Conservation (phyloP, 306 rosid genomes). For the Alnus glutinosa region DNA sequence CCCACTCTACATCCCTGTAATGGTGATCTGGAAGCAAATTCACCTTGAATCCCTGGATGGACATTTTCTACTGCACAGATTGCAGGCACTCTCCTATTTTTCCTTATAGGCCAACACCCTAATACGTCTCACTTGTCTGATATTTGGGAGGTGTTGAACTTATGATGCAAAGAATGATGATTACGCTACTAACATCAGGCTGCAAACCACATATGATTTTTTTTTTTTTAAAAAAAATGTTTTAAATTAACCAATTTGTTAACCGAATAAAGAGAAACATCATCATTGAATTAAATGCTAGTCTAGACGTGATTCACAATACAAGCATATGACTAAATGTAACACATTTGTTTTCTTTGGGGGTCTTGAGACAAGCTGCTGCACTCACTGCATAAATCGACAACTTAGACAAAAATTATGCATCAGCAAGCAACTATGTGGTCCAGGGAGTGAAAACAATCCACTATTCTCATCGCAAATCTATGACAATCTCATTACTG, state of each 20-base stretch:
- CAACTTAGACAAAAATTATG: neutral
- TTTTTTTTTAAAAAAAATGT: neutral
- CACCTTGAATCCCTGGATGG: neutral
- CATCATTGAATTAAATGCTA: neutral
- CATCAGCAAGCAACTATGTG: neutral
- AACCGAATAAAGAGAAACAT: neutral
- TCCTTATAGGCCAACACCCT: neutral
- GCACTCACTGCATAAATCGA: neutral
- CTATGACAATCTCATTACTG: neutral
- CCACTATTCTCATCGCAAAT: neutral
- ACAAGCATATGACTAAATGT: neutral
- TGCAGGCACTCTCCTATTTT: neutral
- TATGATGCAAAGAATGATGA: neutral
- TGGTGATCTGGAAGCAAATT: neutral
- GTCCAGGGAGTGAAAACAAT: neutral
- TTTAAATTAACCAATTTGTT: no score
- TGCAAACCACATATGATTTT: neutral
- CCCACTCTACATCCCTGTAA: neutral
- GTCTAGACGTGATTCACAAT: neutral
- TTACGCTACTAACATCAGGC: neutral
- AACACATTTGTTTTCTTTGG: neutral
- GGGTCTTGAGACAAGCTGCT: neutral
- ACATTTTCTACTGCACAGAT: neutral
- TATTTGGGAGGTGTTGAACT: neutral
- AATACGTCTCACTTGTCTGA: neutral